These are phyloP conservation scores for Westerdykella aurantiaca DNA, from an alignment of 2,329 filamentous ascomycete species.

Conservation along the genomic window DNA sequence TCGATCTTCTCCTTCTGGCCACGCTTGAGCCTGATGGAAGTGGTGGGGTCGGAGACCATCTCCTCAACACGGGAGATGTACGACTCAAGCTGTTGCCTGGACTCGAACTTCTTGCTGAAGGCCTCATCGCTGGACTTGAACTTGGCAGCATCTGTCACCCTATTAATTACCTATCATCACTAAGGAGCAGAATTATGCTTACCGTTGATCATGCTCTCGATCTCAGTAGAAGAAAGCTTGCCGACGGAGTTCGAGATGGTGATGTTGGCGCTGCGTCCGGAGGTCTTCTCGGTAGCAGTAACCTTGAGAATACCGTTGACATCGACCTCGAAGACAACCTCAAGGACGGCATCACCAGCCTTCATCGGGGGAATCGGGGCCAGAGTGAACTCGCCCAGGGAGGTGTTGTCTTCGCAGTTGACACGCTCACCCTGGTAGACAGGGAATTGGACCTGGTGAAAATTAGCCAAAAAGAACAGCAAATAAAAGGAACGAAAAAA, in stretches of 20 bases:
- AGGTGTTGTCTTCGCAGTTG: constrained; percentile 98
- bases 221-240: constrained; percentile 90
- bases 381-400: constrained; percentile 92
- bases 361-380: constrained; percentile 81
- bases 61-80: constrained; percentile 99
- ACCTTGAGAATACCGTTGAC: constrained; percentile 99
- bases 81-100: constrained; percentile 97
- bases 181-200: constrained; percentile 27
- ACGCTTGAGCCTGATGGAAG: constrained; percentile 96
- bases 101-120: constrained; percentile 99
- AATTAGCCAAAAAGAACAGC: no score
- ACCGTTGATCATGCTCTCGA: constrained; percentile 95
- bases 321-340: constrained; percentile 98
- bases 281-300: constrained; percentile 97
- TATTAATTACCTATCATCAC: neutral
- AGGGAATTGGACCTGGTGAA: neutral
- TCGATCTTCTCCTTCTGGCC: constrained; percentile 99
- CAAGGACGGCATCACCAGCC: constrained; percentile 91
- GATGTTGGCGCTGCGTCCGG: constrained; percentile 96
- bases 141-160: constrained; percentile 73
- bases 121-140: constrained; percentile 98
- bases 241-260: constrained; percentile 99
- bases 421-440: constrained; percentile 88
- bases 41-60: constrained; percentile 92
- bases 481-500: no score